Conservation (phyloP, 2,329 filamentous ascomycete genomes). For the Aureobasidium leucospermi region DNA sequence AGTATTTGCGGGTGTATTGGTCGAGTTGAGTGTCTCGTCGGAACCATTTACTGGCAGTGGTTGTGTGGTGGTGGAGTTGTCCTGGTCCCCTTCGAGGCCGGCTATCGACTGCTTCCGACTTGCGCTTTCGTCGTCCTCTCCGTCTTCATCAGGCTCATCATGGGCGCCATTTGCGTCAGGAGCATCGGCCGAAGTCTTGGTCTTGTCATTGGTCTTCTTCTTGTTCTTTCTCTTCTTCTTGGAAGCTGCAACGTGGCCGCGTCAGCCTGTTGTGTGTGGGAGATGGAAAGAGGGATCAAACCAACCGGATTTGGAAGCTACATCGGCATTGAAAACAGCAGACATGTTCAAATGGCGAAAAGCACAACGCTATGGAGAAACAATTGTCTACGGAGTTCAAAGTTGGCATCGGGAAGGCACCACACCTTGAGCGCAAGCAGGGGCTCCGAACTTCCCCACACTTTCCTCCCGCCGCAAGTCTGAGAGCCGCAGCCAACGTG, state of each 20-base stretch:
- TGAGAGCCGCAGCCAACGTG: background rate
- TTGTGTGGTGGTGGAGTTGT: background rate
- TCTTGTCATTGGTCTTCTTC: conserved; percentile 46
- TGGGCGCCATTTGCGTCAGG: conserved; percentile 28
- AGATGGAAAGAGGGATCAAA: background rate
- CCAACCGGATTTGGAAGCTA: conserved; percentile 17
- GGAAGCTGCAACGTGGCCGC: conserved; percentile 27
- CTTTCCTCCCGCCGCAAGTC: background rate
- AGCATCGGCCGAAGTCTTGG: conserved; percentile 31
- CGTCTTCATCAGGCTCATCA: conserved; percentile 29
- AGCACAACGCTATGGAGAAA: background rate
- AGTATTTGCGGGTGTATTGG: background rate
- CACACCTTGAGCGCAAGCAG: background rate
- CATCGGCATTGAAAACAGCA: conserved; percentile 15
- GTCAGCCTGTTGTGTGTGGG: conserved; percentile 12
- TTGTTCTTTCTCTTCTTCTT: conserved; percentile 54
- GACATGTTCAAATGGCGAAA: conserved; percentile 15
- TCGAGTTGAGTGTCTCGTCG: background rate
- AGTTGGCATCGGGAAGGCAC: background rate
- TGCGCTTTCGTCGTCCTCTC: conserved; percentile 27
- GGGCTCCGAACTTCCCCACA: conserved; percentile 10
- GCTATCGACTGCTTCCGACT: conserved; percentile 5
- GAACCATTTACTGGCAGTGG: conserved; percentile 18
- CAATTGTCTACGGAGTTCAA: background rate
- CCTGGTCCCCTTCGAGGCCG: conserved; percentile 10